A percentile compares a stretch with the other conserved stretches of the same genome.
Evolutionary conservation across 23 red algal genomes (phyloP).

Genomic region (Agarophyton chilense): DNA sequence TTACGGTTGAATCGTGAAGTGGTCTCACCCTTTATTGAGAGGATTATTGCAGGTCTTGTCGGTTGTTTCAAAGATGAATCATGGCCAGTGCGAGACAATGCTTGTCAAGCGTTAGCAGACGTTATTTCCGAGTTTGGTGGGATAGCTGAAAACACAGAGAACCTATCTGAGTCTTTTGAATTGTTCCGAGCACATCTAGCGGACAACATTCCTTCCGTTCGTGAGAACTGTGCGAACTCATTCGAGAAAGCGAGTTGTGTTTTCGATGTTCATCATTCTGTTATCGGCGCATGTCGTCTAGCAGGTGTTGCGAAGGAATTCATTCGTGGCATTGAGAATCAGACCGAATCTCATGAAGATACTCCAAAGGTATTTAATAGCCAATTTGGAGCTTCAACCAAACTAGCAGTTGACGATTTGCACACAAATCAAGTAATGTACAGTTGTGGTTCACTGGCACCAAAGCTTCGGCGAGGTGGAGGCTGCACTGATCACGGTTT

Average conservation of each 20-base stretch:
- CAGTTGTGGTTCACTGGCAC: slow-evolving; percentile 92
- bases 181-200: slow-evolving; percentile 62
- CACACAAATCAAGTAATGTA: slow-evolving; percentile 94
- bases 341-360: slow-evolving; percentile 5
- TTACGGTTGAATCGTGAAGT: slow-evolving; percentile 31
- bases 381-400: slow-evolving; percentile 60
- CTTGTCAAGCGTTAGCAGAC: slow-evolving; percentile 69
- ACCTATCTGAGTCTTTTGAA: slow-evolving; percentile 59
- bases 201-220: slow-evolving; percentile 90
- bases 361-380: slow-evolving; percentile 25
- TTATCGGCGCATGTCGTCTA: slow-evolving; percentile 35
- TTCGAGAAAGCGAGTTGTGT: slow-evolving; percentile 62
- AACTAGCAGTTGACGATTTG: slow-evolving; percentile 71
- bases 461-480: slow-evolving; percentile 83
- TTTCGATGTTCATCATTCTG: slow-evolving; percentile 35
- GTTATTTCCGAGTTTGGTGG: slow-evolving; percentile 57
- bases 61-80: slow-evolving; percentile 90
- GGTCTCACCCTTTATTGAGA: slow-evolving; percentile 49
- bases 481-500: slow-evolving; percentile 74
- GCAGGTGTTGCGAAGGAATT: slow-evolving; percentile 5
- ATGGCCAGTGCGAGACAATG: slow-evolving; percentile 98
- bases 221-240: slow-evolving; percentile 71
- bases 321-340: slow-evolving; percentile 10
- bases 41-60: slow-evolving; percentile 70
- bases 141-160: slow-evolving; percentile 42